Conservation (phyloP, 2,329 filamentous ascomycete species). For the Pezicula carpinea region DNA sequence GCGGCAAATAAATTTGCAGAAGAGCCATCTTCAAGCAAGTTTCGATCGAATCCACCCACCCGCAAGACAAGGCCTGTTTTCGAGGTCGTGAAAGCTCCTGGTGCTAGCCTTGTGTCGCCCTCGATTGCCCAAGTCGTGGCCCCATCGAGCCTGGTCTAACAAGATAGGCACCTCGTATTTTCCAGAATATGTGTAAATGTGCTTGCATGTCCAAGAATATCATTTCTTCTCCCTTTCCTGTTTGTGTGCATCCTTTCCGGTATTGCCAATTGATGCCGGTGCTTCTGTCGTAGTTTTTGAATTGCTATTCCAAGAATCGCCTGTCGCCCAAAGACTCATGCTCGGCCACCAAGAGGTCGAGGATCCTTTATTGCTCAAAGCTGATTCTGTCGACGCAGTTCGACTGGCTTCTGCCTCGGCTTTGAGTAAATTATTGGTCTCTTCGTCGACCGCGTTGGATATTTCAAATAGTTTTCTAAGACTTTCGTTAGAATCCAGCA, state of each 20-base stretch:
- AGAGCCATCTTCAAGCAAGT: too few relatives aligned
- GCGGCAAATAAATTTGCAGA: too few relatives aligned
- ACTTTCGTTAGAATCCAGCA: neutral
- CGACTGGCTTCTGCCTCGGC: conserved; percentile 19
- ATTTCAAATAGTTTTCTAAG: conserved; percentile 8
- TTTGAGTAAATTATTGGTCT: conserved; percentile 9
- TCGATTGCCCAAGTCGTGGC: too few relatives aligned
- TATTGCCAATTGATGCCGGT: neutral
- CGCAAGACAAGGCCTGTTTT: too few relatives aligned
- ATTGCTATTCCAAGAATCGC: neutral
- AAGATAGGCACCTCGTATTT: too few relatives aligned
- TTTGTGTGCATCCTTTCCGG: neutral
- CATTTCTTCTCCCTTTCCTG: too few relatives aligned
- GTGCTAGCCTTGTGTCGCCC: too few relatives aligned
- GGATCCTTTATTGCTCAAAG: conserved; percentile 9
- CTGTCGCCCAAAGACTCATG: conserved; percentile 11
- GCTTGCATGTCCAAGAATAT: too few relatives aligned
- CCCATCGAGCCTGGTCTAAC: too few relatives aligned
- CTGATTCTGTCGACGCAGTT: conserved; percentile 12
- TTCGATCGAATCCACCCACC: too few relatives aligned
- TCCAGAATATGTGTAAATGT: too few relatives aligned
- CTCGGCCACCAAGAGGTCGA: conserved; percentile 21
- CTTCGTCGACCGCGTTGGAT: conserved; percentile 6
- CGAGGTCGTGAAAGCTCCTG: too few relatives aligned
- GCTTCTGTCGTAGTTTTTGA: conserved; percentile 1